Base-by-base conservation (phyloP, 192 early-diverging fungal genomes). In the Podila clonocystis region DNA sequence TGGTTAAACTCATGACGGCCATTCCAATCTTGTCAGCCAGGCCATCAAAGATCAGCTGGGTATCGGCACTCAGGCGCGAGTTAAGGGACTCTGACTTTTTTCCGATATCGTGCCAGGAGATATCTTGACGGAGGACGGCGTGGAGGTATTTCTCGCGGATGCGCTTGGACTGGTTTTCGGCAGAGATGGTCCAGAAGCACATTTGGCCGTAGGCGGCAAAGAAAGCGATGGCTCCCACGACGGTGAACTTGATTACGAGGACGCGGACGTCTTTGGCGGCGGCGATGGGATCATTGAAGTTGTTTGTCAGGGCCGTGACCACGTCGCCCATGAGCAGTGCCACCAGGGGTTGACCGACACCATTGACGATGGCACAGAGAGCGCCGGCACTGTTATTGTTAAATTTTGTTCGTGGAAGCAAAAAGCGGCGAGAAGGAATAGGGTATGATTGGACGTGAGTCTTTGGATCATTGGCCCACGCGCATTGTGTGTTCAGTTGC, bases 31-130 rank as follows among this genome's bases (percentile, higher is more conserved):
- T 97, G 55, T 95, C 95, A 26, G 87, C 85, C 30, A 95, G 91
- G 28, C 94, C 95, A 62, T 96, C 96, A 82, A 97, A 94, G 49
- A 96, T 85, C 67, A 96, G 58, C 48, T 91, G 88, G 33, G 93
- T 94, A 68, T 98, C 95, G 45, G 87, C 86, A 36, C 94, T 90
- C 33, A 98, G 90, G 28, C 95, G 91, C 30, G 94, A 93, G 5
- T 93, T 93, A 30, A 98, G 86, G 26, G 94, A 89, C 50, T 88
- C 87, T n/a, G 77, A 84, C 38, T 82, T 82, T 24, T 30, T 52
- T 4, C 65, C 71, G 50, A 67, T 49, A 66, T 97, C 96, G 69
- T 96, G 96, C 90, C 92, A 98, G 30, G 89, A 89, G 61, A 94
- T 89, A 22, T 97, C 91, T 80, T 97, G 95, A 50, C 92, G 87